Evolutionary conservation across 371 early-diverging fungal species (phyloP).

Genomic region (Synchytrium microbalum): DNA sequence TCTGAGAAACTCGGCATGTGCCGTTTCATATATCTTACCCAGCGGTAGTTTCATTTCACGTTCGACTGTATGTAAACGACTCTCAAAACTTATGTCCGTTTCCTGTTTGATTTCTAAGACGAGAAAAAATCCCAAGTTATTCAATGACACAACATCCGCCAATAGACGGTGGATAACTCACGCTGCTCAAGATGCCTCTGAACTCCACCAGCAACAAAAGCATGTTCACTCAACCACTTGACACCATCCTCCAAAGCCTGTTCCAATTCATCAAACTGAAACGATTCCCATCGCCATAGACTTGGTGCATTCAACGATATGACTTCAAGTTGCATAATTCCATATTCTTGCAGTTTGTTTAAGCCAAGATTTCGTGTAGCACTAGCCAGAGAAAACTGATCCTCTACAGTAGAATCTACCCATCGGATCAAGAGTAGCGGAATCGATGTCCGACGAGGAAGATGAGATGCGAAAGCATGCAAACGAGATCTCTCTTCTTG

Average conservation of each 20-base stretch:
- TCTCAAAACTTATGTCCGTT: not conserved
- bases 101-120: not conserved
- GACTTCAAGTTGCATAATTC: not conserved
- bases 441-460: conserved; percentile 14
- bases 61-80: not conserved
- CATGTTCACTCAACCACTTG: not conserved
- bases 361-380: not conserved
- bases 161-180: too few relatives aligned
- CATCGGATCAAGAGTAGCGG: conserved; percentile 21
- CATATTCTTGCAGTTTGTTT: not conserved
- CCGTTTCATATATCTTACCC: too few relatives aligned
- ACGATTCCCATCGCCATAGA: not conserved
- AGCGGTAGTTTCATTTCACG: not conserved
- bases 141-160: too few relatives aligned
- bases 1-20: too few relatives aligned
- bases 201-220: not conserved
- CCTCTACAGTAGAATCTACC: not conserved
- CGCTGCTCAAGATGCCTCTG: not conserved
- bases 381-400: not conserved
- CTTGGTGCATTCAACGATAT: not conserved
- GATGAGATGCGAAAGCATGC: conserved; percentile 8
- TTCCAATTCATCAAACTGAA: not conserved
- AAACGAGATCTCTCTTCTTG: conserved; percentile 12
- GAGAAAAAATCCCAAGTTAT: too few relatives aligned
- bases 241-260: not conserved